Evolutionary conservation across 495 filamentous ascomycete genomes (phyloP).

Genomic region (Immersiella caudata): DNA sequence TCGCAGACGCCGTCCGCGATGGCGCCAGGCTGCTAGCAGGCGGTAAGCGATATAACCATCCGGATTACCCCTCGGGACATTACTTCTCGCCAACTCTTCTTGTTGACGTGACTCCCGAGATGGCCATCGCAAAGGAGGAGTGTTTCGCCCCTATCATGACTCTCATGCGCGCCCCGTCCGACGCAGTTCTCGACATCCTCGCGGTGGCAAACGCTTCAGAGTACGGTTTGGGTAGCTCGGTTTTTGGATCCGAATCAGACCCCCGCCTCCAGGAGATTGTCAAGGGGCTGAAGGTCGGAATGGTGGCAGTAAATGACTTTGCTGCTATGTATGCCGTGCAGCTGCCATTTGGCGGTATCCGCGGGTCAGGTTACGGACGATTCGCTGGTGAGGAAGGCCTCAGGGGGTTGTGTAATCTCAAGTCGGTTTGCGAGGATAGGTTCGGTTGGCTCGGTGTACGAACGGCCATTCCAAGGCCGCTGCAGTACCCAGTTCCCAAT

Average conservation of each 20-base stretch:
- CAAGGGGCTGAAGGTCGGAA: slow-evolving; percentile 72
- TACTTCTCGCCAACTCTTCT: slow-evolving; percentile 92
- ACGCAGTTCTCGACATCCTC: slow-evolving; percentile 62
- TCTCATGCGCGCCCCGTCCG: slow-evolving; percentile 66
- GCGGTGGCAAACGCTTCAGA: slow-evolving; percentile 72
- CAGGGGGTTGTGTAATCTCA: slow-evolving; percentile 79
- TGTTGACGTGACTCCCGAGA: slow-evolving; percentile 74
- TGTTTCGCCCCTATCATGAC: slow-evolving; percentile 91
- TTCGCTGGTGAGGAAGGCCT: slow-evolving; percentile 93
- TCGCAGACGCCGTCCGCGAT: slow-evolving; percentile 71
- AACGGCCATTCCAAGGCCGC: slow-evolving; percentile 75
- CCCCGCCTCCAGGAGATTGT: slow-evolving; percentile 54
- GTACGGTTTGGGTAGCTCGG: slow-evolving; percentile 78
- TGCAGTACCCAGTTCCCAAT: slow-evolving; percentile 76
- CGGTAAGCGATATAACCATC: slow-evolving; percentile 72
- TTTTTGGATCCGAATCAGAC: slow-evolving; percentile 69
- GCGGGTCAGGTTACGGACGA: slow-evolving; percentile 86
- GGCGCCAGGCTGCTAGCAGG: slow-evolving; percentile 83
- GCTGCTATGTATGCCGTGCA: slow-evolving; percentile 88
- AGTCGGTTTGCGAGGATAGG: slow-evolving; percentile 80
- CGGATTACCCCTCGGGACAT: slow-evolving; percentile 72
- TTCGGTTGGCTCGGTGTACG: slow-evolving; percentile 60
- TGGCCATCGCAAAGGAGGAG: slow-evolving; percentile 88
- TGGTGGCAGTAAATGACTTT: slow-evolving; percentile 95
- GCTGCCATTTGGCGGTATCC: slow-evolving; percentile 87